phyloP scores from a whole-genome alignment of 139 green algal species.

The Chloropicon primus region DNA sequence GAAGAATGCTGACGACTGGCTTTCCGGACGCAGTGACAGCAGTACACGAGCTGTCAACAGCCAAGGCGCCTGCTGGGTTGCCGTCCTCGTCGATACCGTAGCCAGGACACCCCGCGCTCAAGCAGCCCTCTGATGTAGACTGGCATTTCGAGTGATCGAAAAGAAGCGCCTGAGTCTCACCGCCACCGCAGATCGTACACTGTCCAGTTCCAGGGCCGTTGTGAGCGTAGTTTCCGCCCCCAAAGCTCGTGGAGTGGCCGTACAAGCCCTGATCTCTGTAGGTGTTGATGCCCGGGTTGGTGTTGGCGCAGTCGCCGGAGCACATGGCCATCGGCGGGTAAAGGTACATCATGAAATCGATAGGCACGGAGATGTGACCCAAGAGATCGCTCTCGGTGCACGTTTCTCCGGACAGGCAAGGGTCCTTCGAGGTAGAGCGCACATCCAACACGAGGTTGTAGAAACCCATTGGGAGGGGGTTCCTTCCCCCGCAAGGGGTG shows the following conservation, averaged over 20 bases:
- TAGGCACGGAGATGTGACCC: conserved; percentile 7
- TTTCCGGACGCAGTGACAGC: not conserved
- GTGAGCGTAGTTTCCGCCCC: not conserved
- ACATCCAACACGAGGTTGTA: conserved; percentile 18
- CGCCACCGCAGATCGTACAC: conserved; percentile 12
- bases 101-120: not conserved
- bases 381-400: not conserved
- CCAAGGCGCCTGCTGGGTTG: not conserved
- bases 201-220: conserved; percentile 3
- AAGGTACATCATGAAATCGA: conserved; percentile 22
- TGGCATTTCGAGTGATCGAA: conserved; percentile 3
- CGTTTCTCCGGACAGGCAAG: not conserved
- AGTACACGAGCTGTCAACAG: not conserved
- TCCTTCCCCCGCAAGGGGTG: not conserved
- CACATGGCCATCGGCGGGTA: conserved; percentile 18
- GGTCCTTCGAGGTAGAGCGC: not conserved
- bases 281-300: conserved; percentile 3
- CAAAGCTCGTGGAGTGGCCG: conserved; percentile 4
- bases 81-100: conserved; percentile 3
- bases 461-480: conserved; percentile 8
- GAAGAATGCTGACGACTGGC: not conserved
- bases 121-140: not conserved
- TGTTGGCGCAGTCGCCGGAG: conserved; percentile 11
- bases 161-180: not conserved
- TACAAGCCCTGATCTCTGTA: conserved; percentile 12